A percentile compares a stretch with the other conserved stretches of the same genome.
Evolutionary conservation across 305 asterid genomes (phyloP).

Genomic region (Solanum hybrid): DNA sequence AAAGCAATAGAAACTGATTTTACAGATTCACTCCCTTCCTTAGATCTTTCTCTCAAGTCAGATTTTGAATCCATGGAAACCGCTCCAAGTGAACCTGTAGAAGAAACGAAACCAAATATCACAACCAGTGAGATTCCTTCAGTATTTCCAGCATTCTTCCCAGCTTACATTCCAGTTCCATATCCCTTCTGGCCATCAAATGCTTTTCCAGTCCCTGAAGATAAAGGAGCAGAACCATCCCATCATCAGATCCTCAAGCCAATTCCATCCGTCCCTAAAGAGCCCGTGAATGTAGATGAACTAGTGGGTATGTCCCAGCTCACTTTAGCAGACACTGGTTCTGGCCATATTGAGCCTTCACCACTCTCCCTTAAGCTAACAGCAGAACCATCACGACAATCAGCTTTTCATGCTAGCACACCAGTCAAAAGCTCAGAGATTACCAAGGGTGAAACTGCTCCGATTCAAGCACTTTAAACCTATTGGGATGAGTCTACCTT

Average conservation of each 20-base stretch:
- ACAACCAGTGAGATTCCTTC: conserved; percentile 14
- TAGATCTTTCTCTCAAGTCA: conserved; percentile 63
- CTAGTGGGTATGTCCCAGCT: conserved; percentile 59
- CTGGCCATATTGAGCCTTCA: conserved; percentile 24
- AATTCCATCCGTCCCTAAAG: conserved; percentile 28
- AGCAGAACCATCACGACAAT: conserved; percentile 27
- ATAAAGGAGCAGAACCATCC: conserved; percentile 22
- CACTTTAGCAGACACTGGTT: conserved; percentile 34
- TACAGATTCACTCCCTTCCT: conserved; percentile 28
- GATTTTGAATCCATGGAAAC: conserved; percentile 27
- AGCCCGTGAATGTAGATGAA: conserved; percentile 36
- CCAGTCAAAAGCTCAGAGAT: conserved; percentile 16
- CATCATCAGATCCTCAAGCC: conserved; percentile 27
- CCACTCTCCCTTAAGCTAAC: conserved; percentile 34
- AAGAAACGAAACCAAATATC: conserved; percentile 14
- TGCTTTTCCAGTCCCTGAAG: conserved; percentile 19
- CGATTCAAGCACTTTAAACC: conserved; percentile 16
- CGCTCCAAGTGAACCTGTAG: conserved; percentile 13
- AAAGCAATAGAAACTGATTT: conserved; percentile 16
- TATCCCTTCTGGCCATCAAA: conserved; percentile 52
- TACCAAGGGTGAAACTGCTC: conserved; percentile 18
- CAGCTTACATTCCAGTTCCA: conserved; percentile 41
- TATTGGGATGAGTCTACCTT: background rate
- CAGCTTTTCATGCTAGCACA: conserved; percentile 27
- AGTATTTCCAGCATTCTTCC: conserved; percentile 16